Base-by-base conservation (phyloP, 1,139 yeast genomes). In the Lodderomyces margitis region DNA sequence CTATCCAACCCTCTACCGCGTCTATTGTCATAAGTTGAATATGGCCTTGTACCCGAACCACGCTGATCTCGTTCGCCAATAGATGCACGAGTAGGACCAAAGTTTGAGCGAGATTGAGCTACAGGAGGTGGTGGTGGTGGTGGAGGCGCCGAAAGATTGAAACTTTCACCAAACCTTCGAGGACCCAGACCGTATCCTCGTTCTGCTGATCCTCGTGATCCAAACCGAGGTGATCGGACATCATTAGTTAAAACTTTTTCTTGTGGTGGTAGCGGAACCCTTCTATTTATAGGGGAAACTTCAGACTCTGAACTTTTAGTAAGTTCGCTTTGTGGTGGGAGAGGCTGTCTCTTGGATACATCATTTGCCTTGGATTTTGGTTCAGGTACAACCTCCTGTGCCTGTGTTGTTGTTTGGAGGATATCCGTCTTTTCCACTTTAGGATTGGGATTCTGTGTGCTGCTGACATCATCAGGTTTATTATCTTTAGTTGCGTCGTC, bases 201-300 rank as follows among this genome's bases (percentile, higher is more conserved):
- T 7, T 19, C 32, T 21, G 27, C 9, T 21, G 16, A n/a, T 10
- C 38, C 43, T 19, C 27, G 35, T 5, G 43, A 19, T 4, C 38
- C 20, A 8, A 34, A 21, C 14, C 32, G 6, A 9, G 32, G 19
- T 15, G 32, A 28, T 15, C 32, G 32, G 10, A 15, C 32, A 7
- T 19, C 32, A 15, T 15, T 21, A 14, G 25, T 5, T 16, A 20
- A 21, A 11, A 30, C 12, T 12, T 16, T 17, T 24, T 39, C 36
- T 36, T 53, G 58, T n/a, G 58, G 56, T 4, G 54, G 48, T 19
- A 53, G 41, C 9, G 56, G 53, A 10, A 41, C 33, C 30, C 52
- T 21, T 24, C 35, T 37, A 11, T 10, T 20, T 3, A 20, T n/a
- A 5, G 16, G 4, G 4, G 9, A 9, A 9, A 17, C 14, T 14